A percentile compares a stretch with the other conserved stretches of the same genome.
Evolutionary conservation across 129 eudicot genomes (phyloP).

Genomic region (Heracleum sosnowskyi): DNA sequence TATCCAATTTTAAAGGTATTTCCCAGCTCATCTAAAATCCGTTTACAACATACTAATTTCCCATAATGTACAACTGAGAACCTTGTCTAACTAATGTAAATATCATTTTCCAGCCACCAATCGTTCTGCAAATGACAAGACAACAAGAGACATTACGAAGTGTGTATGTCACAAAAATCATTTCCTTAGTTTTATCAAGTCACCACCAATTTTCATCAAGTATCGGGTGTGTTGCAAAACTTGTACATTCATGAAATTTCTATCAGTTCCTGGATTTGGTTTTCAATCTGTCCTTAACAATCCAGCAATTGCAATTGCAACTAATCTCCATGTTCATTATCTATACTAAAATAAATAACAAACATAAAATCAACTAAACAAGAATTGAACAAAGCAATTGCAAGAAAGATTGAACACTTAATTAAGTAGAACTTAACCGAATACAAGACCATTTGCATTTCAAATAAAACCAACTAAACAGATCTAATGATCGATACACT

Average conservation of each 20-base stretch:
- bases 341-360: no score
- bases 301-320: no score
- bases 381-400: not conserved
- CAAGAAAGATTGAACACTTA: not conserved
- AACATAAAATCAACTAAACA: no score
- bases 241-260: not conserved
- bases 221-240: not conserved
- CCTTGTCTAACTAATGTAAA: not conserved
- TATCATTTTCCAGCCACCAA: not conserved
- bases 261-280: not conserved
- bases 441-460: not conserved
- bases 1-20: constrained; percentile 30
- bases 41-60: not conserved
- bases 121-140: not conserved
- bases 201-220: not conserved
- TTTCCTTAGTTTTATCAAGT: not conserved
- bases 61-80: not conserved
- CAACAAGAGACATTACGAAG: not conserved
- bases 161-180: fast-evolving
- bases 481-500: not conserved
- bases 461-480: not conserved
- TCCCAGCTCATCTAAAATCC: not conserved
- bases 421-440: not conserved
- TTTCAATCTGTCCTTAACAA: no score
- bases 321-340: no score